Evolutionary conservation across 2,329 filamentous ascomycete species (phyloP), one percentile per base, ranked within the genome.

Genomic region (Colletotrichum australisinense): DNA sequence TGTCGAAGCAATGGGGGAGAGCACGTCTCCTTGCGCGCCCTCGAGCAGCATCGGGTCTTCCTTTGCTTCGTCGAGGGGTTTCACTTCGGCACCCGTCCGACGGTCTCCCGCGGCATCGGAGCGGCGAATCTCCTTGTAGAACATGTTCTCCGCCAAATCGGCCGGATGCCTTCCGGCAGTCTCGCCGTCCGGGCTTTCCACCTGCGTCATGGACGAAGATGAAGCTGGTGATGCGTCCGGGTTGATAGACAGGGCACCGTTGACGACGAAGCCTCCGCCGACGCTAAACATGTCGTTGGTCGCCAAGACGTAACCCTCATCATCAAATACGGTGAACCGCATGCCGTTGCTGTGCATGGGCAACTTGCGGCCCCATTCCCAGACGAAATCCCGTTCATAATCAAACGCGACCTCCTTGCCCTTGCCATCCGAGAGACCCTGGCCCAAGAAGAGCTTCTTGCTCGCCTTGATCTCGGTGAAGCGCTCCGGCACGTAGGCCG

Each of bases 351-450:
- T 88, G 76, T 88, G 86, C 58, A 87, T 75, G 0, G 86, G 84
- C n/a, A 88, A 82, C 76, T 87, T 88, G 28, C 83, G 84, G 3
- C 85, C 84, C 86, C 86, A 88, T 77, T 88, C 84, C 86, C 86
- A 88, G 6, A 82, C 80, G 76, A 88, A 88, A 71, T 88, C 85
- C 42, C 79, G 80, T 8, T 86, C 83, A 69, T 88, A 88, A 75
- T 87, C 83, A 63, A 88, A 88, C n/a, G 80, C 80, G 3, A 88
- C 84, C 76, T 87, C 84, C 74, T 83, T 86, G 11, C 84, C 85
- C 56, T 82, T 81, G 57, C 81, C 82, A 3, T 80, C 77, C 0
- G 78, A 69, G 1, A 87, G 81, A 1, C 84, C 84, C 0, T 83
- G 81, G 1, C 86, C 86, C 1, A 88, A 77, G 66, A 81, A 79